Percentiles rank a stretch among this genome's conserved stretches.
Conservation (phyloP, 805 yeast genomes). For the Metschnikowia cubensis region DNA sequence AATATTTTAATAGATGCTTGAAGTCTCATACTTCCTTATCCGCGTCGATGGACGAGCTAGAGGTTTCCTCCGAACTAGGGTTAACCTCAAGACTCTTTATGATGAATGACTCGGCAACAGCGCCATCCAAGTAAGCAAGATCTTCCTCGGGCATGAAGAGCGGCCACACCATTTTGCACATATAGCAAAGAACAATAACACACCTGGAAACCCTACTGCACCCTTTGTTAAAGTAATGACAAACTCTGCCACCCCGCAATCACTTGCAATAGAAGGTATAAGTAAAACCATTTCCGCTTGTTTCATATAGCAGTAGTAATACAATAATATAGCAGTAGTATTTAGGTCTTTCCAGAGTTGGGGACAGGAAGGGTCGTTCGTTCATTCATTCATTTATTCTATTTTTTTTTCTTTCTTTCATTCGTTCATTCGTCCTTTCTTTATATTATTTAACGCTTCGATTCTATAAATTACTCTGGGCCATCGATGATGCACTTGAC, state of each 20-base stretch:
- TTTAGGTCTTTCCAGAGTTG: conserved; percentile 30
- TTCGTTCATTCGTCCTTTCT: neutral
- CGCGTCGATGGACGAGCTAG: too few species aligned
- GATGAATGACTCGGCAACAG: conserved; percentile 55
- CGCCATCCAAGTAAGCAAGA: conserved; percentile 60
- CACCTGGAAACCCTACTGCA: conserved; percentile 92
- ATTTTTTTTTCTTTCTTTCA: too few species aligned
- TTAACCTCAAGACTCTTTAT: conserved; percentile 39
- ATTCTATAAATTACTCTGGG: conserved; percentile 41
- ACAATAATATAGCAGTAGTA: too few species aligned
- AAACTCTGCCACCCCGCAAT: conserved; percentile 73
- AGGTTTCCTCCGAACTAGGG: neutral
- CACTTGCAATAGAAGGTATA: conserved; percentile 56
- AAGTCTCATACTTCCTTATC: too few species aligned
- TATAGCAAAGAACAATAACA: conserved; percentile 64
- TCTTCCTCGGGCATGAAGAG: conserved; percentile 58
- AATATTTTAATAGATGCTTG: too few species aligned
- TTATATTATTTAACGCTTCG: neutral
- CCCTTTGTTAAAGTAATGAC: conserved; percentile 83
- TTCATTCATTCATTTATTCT: neutral
- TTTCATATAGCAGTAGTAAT: too few species aligned
- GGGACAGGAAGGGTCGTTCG: conserved; percentile 33
- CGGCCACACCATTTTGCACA: conserved; percentile 62
- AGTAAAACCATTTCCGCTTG: conserved; percentile 43
- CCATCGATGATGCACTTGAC: conserved; percentile 82